Base-by-base conservation (phyloP, 345 rosid species). In the Gossypium australe region DNA sequence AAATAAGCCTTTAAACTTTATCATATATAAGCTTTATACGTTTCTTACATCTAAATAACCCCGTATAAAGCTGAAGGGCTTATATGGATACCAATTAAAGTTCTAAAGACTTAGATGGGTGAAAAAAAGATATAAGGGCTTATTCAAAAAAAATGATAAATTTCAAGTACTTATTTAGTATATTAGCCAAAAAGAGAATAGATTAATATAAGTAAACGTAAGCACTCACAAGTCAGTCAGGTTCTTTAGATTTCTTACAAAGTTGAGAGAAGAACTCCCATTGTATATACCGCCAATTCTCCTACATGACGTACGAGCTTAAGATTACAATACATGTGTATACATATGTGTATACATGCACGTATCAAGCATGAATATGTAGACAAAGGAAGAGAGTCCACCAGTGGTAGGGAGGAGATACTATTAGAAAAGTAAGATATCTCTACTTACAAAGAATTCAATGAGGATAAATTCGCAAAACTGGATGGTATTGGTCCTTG, bases 401-500 rank as follows among this genome's bases (percentile, higher is more conserved):
- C 2, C n/a, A 7, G n/a, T 22, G 3, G 56, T 2, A 9, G 13
- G 4, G 9, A 67, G 38, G 2, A 34, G 2, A 5, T 34, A 34
- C 9, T 13, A 13, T 22, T 11, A 7, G 1, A 1, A 67, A 22
- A 8, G 5, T 6, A 69, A 10, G 12, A 49, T 11, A 16, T 49
- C 34, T 49, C 27, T 24, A 71, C 91, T 84, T 67, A 87, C 91
- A 87, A 51, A 34, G 74, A 62, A 0, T 0, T 27, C 79, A 87
- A 12, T 11, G 76, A 61, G 8, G 76, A 70, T 60, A 87, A 70
- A 17, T 78, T 76, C n/a, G 87, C 76, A 53, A 85, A 80, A 49
- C 67, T 59, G 20, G 78, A 81, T 44, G 91, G 89, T 76, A 87
- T 78, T 1, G 86, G 79, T 70, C 87, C 89, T 76, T 78, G 75